These are phyloP conservation scores for Coniochaeta prunicola DNA, from an alignment of 2,329 filamentous ascomycete genomes.

Conservation along the genomic window DNA sequence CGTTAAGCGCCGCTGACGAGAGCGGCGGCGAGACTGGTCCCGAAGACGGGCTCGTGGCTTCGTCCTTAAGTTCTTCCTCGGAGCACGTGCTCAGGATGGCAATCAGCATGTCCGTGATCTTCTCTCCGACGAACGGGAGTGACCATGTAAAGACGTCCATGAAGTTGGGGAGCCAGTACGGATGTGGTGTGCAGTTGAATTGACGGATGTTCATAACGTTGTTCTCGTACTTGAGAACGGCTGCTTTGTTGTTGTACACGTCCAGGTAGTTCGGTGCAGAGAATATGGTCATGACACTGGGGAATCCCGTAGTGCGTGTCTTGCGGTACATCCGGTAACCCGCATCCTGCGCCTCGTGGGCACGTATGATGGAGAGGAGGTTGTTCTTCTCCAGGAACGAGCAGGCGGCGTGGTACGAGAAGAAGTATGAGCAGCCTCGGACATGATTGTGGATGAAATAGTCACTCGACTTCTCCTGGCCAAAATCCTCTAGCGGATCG, in stretches of 20 bases:
- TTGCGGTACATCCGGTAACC: constrained; percentile 99
- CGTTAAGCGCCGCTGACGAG: constrained; percentile 31
- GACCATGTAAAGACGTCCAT: constrained; percentile 99
- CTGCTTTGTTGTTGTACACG: constrained; percentile 99
- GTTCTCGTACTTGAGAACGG: constrained; percentile 98
- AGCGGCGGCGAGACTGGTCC: constrained; percentile 68
- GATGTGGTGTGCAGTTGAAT: constrained; percentile 98
- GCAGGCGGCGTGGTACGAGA: constrained; percentile 95
- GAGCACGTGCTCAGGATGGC: constrained; percentile 97
- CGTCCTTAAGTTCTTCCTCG: constrained; percentile 94
- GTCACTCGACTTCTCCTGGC: constrained; percentile 96
- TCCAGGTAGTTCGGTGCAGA: constrained; percentile 98
- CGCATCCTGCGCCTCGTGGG: constrained; percentile 96
- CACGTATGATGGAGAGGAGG: constrained; percentile 89
- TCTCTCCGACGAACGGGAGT: constrained; percentile 94
- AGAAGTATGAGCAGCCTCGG: constrained; percentile 97
- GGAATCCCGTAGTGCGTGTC: constrained; percentile 95
- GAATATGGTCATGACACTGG: constrained; percentile 99
- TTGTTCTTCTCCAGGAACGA: constrained; percentile 99
- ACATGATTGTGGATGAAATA: constrained; percentile 99
- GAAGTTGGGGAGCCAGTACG: constrained; percentile 99
- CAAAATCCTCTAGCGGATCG: constrained; percentile 95
- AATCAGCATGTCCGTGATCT: constrained; percentile 99
- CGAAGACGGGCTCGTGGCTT: constrained; percentile 52
- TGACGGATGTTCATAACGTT: constrained; percentile 99